Base-by-base conservation (phyloP, 2,329 filamentous ascomycete species). In the Colletotrichum tropicale region DNA sequence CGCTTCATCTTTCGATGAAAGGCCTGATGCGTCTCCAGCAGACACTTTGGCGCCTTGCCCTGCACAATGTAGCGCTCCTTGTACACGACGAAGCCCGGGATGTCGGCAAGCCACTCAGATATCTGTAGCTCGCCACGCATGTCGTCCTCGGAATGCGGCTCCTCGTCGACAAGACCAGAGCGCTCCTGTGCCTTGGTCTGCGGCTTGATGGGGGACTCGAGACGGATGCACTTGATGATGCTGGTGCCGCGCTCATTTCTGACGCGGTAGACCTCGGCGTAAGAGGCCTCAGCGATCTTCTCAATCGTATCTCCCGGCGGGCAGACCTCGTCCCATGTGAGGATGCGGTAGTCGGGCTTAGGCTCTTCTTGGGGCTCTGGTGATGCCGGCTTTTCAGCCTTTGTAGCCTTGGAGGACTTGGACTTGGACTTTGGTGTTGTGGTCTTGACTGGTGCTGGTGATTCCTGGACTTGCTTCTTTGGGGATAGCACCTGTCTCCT, bases 231-330 rank as follows among this genome's bases (percentile, higher is more conserved):
- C 78, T 93, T 93, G 83, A 93, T 91, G 79, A 93, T 92, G 81
- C 91, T 93, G 30, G 89, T 91, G 10, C 91, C 91, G 18, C 88
- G 85, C 60, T 87, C 85, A 79, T 92, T 93, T 62, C 86, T 89
- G 77, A 93, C 87, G 12, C 91, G 90, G 78, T 93, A 93, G 12
- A 93, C 91, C 80, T 93, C 92, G 8, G 92, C 91, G 78, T 90
- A 93, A 3, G 92, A 93, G 7, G 92, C 91, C 80, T 93, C 92
- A 12, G 92, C 91, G 66, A 93, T 93, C 82, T 93, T 93, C 58
- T 87, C 86, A 65, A 93, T 91, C 43, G 83, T 82, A 79, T 90
- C 88, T 18, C 86, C 87, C 0, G 86, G 83, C 0, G 89, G 88
- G 65, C 91, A 91, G 34, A 93, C 86, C 68, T 93, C 90, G 34